Base-by-base conservation (phyloP, 345 rosid genomes). In the Camelina laxa region DNA sequence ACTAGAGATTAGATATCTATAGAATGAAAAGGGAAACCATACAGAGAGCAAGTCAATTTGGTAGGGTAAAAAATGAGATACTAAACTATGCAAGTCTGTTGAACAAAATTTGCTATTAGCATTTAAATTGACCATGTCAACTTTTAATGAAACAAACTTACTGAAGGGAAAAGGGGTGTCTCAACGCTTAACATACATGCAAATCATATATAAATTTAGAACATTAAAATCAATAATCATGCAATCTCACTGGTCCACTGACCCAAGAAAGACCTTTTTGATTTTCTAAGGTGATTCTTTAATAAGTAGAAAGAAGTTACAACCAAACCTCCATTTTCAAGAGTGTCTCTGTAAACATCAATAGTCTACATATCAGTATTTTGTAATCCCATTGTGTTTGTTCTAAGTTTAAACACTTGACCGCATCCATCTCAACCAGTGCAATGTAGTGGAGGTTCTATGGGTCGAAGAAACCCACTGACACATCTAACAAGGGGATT, bases 381-480 rank as follows among this genome's bases (percentile, higher is more conserved):
- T 42, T 56, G 30, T 33, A 42, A 74, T 3, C 41, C 62, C 39
- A 61, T 64, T 33, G 17, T 48, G 19, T 24, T 56, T 49, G 53
- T 48, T 16, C 21, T 7, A 16, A 31, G 35, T 41, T 49, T 27
- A 58, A 69, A 69, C 35, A 49, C 36, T 36, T 57, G 54, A 73
- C 78, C 60, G 67, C 42, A 35, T 65, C 72, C 49, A 17, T 50
- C 35, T 10, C 55, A 48, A 65, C 24, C 67, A 62, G 17, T 58
- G 57, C 57, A 63, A 60, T 42, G 4, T 9, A 60, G 21, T 69
- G 74, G 48, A 65, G 38, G 57, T 69, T 42, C 58, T 15, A 74
- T 74, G 81, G 79, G 76, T 74, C 69, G 11, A 59, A 22, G 69
- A 70, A 74, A 71, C 84, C 66, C 73, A 77, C 78, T 17, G 44